Conservation (phyloP, 2,329 filamentous ascomycete species). For the Cercospora zeina region DNA sequence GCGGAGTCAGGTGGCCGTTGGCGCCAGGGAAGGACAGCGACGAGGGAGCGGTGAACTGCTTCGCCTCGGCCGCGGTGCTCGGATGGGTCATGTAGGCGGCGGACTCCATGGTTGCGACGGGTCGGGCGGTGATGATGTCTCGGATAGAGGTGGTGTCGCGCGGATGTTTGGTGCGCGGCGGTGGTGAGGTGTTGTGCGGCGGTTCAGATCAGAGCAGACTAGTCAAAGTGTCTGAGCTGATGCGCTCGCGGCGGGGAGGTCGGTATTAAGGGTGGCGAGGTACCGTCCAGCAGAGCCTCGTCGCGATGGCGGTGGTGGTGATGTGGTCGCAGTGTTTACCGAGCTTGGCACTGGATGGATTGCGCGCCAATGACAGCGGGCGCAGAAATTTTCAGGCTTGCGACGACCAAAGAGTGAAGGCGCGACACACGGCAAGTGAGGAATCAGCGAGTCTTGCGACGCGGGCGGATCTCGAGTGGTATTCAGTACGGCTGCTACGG, state of each 20-base stretch:
- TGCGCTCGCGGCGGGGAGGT: slow-evolving; percentile 19
- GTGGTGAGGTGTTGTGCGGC: slow-evolving; percentile 15
- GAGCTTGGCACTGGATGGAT: slow-evolving; percentile 17
- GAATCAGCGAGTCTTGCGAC: slow-evolving; percentile 14
- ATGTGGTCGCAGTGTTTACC: neutral
- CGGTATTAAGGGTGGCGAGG: slow-evolving; percentile 15
- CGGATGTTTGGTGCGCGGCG: slow-evolving; percentile 12
- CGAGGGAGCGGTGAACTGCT: slow-evolving; percentile 89
- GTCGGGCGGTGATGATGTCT: slow-evolving; percentile 8
- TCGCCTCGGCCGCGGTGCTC: slow-evolving; percentile 85
- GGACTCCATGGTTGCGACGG: slow-evolving; percentile 68
- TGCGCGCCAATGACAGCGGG: slow-evolving; percentile 13
- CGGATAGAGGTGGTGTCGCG: neutral
- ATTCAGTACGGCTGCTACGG: slow-evolving; percentile 21
- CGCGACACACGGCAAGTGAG: slow-evolving; percentile 16
- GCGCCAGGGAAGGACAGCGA: slow-evolving; percentile 86
- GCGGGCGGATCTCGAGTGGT: neutral
- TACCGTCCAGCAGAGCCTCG: slow-evolving; percentile 25
- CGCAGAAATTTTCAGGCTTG: slow-evolving; percentile 6
- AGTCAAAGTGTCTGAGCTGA: slow-evolving; percentile 27
- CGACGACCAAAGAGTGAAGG: slow-evolving; percentile 15
- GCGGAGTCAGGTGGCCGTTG: slow-evolving; percentile 76
- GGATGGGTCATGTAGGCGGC: slow-evolving; percentile 76
- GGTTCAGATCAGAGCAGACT: slow-evolving; percentile 27
- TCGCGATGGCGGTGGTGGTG: slow-evolving; percentile 16